A percentile compares a stretch with the other conserved stretches of the same genome.
Conservation (phyloP, 2,329 filamentous ascomycete species). For the Fusarium compactum region DNA sequence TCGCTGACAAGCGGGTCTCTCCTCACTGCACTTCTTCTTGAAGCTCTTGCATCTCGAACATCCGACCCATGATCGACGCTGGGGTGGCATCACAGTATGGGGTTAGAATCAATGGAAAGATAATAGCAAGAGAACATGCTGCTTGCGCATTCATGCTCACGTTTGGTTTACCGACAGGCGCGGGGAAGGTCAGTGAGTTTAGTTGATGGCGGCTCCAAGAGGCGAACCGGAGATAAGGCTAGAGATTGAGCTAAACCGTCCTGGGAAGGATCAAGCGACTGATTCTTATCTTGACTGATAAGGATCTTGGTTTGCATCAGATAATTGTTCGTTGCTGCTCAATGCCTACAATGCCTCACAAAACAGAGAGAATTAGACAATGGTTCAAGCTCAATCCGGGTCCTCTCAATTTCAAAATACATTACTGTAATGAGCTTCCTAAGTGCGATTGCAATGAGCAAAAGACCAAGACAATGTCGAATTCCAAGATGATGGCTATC, state of each 20-base stretch:
- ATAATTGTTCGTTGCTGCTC: neutral
- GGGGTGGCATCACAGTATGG: conserved; percentile 30
- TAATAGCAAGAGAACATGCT: conserved; percentile 15
- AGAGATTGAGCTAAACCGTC: neutral
- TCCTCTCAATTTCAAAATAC: rapidly evolving
- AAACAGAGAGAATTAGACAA: neutral
- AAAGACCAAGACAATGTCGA: neutral
- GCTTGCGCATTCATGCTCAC: conserved; percentile 19
- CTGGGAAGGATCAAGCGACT: conserved; percentile 24
- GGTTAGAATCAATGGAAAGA: neutral
- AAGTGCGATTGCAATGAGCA: neutral
- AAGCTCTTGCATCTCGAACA: conserved; percentile 39
- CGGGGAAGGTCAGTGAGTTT: conserved; percentile 10
- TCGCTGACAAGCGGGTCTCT: conserved; percentile 31
- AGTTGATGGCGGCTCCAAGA: conserved; percentile 12
- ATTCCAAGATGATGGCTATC: neutral
- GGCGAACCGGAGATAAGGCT: conserved; percentile 14
- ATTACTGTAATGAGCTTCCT: rapidly evolving
- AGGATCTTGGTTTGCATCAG: neutral
- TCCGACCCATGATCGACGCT: conserved; percentile 41
- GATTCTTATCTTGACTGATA: conserved; percentile 9
- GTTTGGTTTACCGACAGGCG: neutral
- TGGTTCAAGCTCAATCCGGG: neutral
- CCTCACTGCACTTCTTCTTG: conserved; percentile 41
- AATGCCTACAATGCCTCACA: neutral